Conservation (phyloP, 129 eudicot species). For the Artemisia tridentata region DNA sequence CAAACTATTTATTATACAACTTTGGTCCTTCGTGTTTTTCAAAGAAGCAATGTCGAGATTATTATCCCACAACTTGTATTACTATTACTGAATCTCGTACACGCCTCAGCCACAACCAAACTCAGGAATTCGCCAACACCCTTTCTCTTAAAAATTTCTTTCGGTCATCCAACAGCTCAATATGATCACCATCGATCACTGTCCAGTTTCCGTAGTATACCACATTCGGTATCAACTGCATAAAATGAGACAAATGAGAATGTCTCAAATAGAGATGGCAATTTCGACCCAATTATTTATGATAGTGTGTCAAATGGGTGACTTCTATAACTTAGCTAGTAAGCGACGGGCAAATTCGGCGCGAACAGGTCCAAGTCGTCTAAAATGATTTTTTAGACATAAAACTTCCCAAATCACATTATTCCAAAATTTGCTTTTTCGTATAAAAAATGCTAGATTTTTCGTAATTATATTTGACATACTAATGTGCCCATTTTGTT, state of each 20-base stretch:
- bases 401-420: not conserved
- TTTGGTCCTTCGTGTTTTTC: too few species aligned
- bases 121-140: too few species aligned
- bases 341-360: too few species aligned
- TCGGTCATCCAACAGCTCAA: constrained; percentile 54
- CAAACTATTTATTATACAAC: too few species aligned
- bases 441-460: not conserved
- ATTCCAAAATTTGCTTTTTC: not conserved
- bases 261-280: not conserved
- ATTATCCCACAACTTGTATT: too few species aligned
- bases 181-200: constrained; percentile 67
- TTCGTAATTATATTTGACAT: not conserved
- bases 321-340: not conserved
- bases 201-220: constrained; percentile 80
- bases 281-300: not conserved
- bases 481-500: too few species aligned
- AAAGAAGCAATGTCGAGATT: too few species aligned
- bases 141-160: constrained; percentile 61
- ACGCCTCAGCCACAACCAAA: too few species aligned
- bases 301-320: not conserved
- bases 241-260: not conserved
- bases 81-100: too few species aligned
- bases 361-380: not conserved
- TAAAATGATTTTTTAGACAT: not conserved
- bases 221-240: constrained; percentile 72